Conservation (phyloP, 2,329 filamentous ascomycete genomes). For the Nigrospora osmanthi region DNA sequence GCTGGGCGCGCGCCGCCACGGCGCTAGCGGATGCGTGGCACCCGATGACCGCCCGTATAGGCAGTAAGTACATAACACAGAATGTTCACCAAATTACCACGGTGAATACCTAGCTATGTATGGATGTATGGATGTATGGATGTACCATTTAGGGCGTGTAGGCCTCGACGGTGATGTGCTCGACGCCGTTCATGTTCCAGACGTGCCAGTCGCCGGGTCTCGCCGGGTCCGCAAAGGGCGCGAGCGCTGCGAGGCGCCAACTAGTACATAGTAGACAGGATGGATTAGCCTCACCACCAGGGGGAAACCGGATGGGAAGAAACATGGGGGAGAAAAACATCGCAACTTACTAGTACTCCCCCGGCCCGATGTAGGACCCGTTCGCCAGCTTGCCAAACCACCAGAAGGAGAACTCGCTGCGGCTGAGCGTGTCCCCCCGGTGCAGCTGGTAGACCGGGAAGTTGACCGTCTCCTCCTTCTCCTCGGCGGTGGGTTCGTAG, state of each 20-base stretch:
- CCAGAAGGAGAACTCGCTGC: neutral
- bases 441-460: constrained; percentile 9
- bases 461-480: constrained; percentile 8
- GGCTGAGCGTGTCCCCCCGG: constrained; percentile 1
- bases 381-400: constrained; percentile 5
- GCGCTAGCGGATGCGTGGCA: too few species aligned
- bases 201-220: neutral
- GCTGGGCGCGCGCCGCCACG: too few species aligned
- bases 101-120: too few species aligned
- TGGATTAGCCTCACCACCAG: too few species aligned
- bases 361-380: constrained; percentile 2
- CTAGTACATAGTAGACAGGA: too few species aligned
- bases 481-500: constrained; percentile 10
- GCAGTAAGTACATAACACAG: too few species aligned
- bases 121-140: too few species aligned
- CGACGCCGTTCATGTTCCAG: constrained; percentile 1
- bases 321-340: too few species aligned
- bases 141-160: too few species aligned
- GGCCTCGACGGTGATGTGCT: neutral
- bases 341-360: constrained; percentile 1
- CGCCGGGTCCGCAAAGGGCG: neutral
- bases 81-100: too few species aligned
- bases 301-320: too few species aligned
- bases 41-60: too few species aligned
- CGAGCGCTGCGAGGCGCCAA: neutral